Evolutionary conservation across 208 protist species (phyloP).

Genomic region (Leishmania gerbilli): DNA sequence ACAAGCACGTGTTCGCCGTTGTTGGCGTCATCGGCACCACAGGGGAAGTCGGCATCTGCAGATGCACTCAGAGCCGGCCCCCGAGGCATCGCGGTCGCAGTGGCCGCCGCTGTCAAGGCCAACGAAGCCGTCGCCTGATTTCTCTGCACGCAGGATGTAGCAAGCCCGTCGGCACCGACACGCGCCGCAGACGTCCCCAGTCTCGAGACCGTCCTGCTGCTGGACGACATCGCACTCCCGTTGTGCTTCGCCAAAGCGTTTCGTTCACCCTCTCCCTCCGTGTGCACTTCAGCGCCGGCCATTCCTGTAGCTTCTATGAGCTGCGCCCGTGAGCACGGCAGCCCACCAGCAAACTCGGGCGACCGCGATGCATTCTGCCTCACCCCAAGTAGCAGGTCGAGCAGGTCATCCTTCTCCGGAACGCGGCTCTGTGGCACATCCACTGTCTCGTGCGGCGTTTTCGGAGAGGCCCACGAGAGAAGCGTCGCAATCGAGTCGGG

Average conservation of each 20-base stretch:
- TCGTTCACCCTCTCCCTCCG: background rate
- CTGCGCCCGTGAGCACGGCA: background rate
- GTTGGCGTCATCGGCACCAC: background rate
- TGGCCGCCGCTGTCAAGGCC: background rate
- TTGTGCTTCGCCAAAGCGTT: background rate
- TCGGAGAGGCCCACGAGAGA: background rate
- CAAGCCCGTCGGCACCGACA: background rate
- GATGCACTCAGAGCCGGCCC: background rate
- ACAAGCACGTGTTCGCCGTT: background rate
- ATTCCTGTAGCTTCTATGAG: background rate
- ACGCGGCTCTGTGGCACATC: constrained; percentile 30
- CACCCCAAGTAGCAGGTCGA: constrained; percentile 27
- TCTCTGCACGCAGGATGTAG: background rate
- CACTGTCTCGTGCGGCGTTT: background rate
- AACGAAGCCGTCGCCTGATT: background rate
- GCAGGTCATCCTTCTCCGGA: constrained; percentile 36
- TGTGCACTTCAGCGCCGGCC: background rate
- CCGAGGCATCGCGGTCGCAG: background rate
- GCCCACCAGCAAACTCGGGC: background rate
- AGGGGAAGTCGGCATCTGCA: background rate
- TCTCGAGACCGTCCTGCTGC: background rate
- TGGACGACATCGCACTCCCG: background rate
- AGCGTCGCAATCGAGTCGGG: background rate
- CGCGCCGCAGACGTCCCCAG: background rate
- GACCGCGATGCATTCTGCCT: background rate